A percentile compares a stretch with the other conserved stretches of the same genome.
Conservation (phyloP, 1,139 yeast species). For the Candida sp. region DNA sequence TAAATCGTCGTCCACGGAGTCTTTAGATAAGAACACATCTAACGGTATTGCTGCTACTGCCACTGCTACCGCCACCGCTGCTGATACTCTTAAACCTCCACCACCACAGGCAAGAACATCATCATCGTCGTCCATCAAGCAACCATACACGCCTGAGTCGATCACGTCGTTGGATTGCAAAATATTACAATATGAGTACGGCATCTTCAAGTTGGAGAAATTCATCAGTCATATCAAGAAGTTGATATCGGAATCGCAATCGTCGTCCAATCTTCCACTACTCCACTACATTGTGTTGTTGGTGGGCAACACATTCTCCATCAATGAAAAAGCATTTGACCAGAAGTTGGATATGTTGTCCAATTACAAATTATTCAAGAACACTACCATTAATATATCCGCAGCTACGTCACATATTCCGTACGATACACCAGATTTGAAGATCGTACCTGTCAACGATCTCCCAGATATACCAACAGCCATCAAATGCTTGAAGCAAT, state of each 20-base stretch:
- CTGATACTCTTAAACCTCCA: neutral
- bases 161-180: slow-evolving; percentile 18
- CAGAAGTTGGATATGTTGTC: slow-evolving; percentile 46
- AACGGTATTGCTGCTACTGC: no score
- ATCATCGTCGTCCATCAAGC: slow-evolving; percentile 2
- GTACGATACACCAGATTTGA: slow-evolving; percentile 40
- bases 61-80: neutral
- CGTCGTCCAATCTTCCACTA: slow-evolving; percentile 22
- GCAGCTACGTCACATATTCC: slow-evolving; percentile 43
- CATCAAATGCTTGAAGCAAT: slow-evolving; percentile 36
- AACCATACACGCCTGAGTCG: slow-evolving; percentile 6
- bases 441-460: slow-evolving; percentile 31
- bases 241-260: slow-evolving; percentile 8
- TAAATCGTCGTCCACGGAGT: neutral
- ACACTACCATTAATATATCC: slow-evolving; percentile 33
- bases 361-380: slow-evolving; percentile 42
- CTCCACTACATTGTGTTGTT: slow-evolving; percentile 44
- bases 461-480: slow-evolving; percentile 34
- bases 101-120: slow-evolving; percentile 1
- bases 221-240: slow-evolving; percentile 23
- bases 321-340: slow-evolving; percentile 50
- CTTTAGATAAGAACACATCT: neutral
- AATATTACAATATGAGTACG: slow-evolving; percentile 45
- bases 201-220: slow-evolving; percentile 34
- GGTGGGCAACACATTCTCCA: slow-evolving; percentile 50